phyloP scores from a whole-genome alignment of 768 basidiomycete genomes.

The Pulveroboletus sp. region DNA sequence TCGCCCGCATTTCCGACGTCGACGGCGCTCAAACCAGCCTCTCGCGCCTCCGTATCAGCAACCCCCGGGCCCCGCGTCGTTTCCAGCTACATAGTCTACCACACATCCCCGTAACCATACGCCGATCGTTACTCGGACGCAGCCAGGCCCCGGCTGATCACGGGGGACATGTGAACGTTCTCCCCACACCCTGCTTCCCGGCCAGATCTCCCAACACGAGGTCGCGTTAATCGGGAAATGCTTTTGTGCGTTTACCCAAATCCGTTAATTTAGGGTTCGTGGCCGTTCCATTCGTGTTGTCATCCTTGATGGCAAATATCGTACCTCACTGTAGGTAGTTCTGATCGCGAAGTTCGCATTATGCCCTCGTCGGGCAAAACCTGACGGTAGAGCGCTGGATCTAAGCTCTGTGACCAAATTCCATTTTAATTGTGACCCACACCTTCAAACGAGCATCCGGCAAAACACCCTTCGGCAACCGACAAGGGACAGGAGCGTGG shows the following conservation, averaged over 20 bases:
- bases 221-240: conserved; percentile 25
- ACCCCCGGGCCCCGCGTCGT: too few relatives aligned
- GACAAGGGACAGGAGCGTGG: conserved; percentile 6
- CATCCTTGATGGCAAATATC: conserved; percentile 19
- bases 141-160: conserved; percentile 17
- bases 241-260: conserved; percentile 21
- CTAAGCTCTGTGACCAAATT: conserved; percentile 16
- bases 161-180: conserved; percentile 7
- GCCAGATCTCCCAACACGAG: conserved; percentile 24
- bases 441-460: not conserved
- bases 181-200: conserved; percentile 13
- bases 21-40: conserved; percentile 18
- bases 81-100: conserved; percentile 1
- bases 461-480: conserved; percentile 4
- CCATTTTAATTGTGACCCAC: not conserved
- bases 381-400: conserved; percentile 17
- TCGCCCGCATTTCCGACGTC: conserved; percentile 19
- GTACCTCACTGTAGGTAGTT: conserved; percentile 16
- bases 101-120: conserved; percentile 5
- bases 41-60: not conserved
- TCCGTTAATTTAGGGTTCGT: conserved; percentile 33
- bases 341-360: conserved; percentile 11
- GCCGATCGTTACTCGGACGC: conserved; percentile 18
- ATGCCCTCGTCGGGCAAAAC: conserved; percentile 16
- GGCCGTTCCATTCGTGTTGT: conserved; percentile 8